Evolutionary conservation across 108 stramenopile species (phyloP), one percentile per base, ranked within the genome.

Genomic region (Nitzschia sp.): DNA sequence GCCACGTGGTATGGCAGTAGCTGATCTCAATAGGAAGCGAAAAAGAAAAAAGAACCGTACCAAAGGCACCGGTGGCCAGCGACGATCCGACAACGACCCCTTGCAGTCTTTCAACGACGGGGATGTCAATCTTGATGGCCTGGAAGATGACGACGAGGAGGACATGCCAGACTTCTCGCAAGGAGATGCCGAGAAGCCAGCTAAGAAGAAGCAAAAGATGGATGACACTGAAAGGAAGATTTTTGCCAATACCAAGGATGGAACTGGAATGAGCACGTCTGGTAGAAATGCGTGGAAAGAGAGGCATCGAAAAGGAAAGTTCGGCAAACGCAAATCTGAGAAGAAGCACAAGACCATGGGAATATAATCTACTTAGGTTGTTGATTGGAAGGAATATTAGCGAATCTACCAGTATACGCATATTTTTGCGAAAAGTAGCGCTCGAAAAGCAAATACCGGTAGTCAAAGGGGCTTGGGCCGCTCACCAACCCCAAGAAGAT

Each of bases 211-310:
- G 31, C 71, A 80, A 46, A 71, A 74, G 33, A 65, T 65, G 55
- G 67, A 74, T 30, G 80, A 82, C 4, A 69, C 55, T 11, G 91
- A 92, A 67, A 72, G 76, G 58, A 85, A 88, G 59, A 75, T 88
- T 2, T 91, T 80, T 59, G 54, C 90, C 46, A 82, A 84, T 31
- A 75, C 85, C 27, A 66, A 64, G 30, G 90, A 96, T 54, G 90
- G 88, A 30, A 80, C 76, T 24, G 97, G 97, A 18, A 76, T 81
- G 72, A 90, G 91, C 64, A 95, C 95, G 28, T 67, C 95, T 18
- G 95, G 96, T 33, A 59, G 98, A 60, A 88, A 83, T 71, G 73
- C 78, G 15, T 98, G 98, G 98, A 95, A 98, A 73, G 82, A 96
- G 77, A 81, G 78, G 64, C 95, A 97, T 51, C 86, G 80, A 45